Base-by-base conservation (phyloP, 495 filamentous ascomycete species). In the Trichocladium uniseriatum region DNA sequence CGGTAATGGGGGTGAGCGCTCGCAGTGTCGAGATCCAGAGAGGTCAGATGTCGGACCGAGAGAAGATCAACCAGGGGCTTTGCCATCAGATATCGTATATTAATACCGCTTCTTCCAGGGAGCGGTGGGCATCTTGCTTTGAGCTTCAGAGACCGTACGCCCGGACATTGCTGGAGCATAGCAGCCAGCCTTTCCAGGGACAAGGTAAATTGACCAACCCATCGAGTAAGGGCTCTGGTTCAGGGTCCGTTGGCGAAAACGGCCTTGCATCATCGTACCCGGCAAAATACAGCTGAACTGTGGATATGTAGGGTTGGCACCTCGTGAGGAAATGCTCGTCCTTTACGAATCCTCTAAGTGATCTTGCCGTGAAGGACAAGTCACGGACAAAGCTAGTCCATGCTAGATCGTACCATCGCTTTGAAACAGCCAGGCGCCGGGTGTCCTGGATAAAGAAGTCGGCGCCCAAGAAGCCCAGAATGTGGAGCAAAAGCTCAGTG, bases 361-460 rank as follows among this genome's bases (percentile, higher is more conserved):
- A 41, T 2, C 18, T 21, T 6, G 46, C 10, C 7, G 46, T 49
- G 16, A 49, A 24, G 1, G 24, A 38, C 16, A 49, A 11, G 20
- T 49, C 36, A 1, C 46, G 36, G 18, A 35, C 10, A 0, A 49
- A 13, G 16, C 41, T n/a, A 16, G 9, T 20, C 46, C 46, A 49
- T 15, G 46, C 46, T 10, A 41, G 11, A 4, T 7, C 18, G 15
- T 49, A 42, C 37, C 46, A 49, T 1, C 0, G 5, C 15, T n/a
- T 19, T 6, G 46, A 49, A 22, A 49, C 19, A 8, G 37, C 35
- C n/a, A 49, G 18, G 0, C 11, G 27, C 3, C 46, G 37, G 37
- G 24, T 14, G 14, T 49, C 46, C 5, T 49, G 46, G 27, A 9
- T 8, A 28, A 49, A 49, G 46, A 41, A 49, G 15, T 34, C 11